These are phyloP conservation scores for Rhododendron simsii DNA, from an alignment of 148 eudicot genomes.

Conservation along the genomic window DNA sequence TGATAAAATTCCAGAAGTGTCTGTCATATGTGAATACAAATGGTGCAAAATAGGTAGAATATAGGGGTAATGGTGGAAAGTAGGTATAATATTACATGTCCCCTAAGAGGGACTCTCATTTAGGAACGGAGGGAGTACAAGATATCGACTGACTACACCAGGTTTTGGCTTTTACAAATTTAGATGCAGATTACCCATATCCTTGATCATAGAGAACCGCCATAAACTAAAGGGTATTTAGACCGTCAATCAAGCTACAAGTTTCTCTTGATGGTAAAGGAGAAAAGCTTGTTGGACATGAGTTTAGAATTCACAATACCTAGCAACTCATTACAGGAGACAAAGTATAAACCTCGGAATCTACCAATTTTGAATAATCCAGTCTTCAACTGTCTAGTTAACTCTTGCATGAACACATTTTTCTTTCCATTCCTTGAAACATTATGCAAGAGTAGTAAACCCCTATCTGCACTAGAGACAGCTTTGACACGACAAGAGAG, in stretches of 20 bases:
- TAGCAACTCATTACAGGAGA: not conserved
- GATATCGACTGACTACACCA: not conserved
- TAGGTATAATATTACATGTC: too few relatives aligned
- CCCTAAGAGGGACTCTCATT: too few relatives aligned
- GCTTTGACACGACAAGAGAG: not conserved
- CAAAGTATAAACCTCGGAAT: not conserved
- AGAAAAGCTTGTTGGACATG: too few relatives aligned
- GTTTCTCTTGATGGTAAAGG: not conserved
- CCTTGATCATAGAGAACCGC: not conserved
- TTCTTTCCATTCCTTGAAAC: not conserved
- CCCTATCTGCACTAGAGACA: not conserved
- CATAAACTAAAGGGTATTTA: not conserved
- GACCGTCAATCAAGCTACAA: constrained; percentile 9
- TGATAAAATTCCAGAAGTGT: too few relatives aligned
- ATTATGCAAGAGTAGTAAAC: not conserved
- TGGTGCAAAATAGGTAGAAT: too few relatives aligned
- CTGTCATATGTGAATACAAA: too few relatives aligned
- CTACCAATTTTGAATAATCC: not conserved
- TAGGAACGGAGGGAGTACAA: too few relatives aligned
- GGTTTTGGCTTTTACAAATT: not conserved
- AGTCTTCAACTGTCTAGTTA: not conserved
- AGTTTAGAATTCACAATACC: not conserved
- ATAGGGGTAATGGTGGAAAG: too few relatives aligned
- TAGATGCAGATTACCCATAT: not conserved
- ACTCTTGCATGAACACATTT: not conserved